phyloP scores from a whole-genome alignment of 805 yeast species.

The Kuraishia molischiana region DNA sequence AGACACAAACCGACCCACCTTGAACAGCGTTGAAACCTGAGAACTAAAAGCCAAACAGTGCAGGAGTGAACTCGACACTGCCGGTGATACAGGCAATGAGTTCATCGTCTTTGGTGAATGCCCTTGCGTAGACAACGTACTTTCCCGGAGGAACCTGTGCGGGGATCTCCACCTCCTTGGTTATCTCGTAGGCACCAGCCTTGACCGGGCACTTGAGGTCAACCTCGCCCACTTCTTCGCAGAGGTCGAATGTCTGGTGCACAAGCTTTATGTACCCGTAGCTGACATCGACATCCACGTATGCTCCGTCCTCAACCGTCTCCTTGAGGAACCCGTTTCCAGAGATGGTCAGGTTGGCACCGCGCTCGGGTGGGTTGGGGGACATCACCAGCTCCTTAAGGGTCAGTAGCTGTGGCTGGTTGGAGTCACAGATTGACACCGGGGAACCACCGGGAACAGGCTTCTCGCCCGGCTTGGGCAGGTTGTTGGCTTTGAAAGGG shows the following conservation, averaged over 20 bases:
- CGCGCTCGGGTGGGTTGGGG: conserved; percentile 89
- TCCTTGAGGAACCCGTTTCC: conserved; percentile 59
- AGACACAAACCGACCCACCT: too few relatives aligned
- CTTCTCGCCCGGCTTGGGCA: conserved; percentile 23
- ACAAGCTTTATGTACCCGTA: conserved; percentile 86
- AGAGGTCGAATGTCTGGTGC: conserved; percentile 85
- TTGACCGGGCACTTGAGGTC: conserved; percentile 78
- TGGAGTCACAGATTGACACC: conserved; percentile 62
- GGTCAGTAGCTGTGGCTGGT: conserved; percentile 50
- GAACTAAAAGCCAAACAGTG: too few relatives aligned
- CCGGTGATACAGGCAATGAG: conserved; percentile 80
- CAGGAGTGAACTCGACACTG: conserved; percentile 47
- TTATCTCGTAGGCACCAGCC: conserved; percentile 56
- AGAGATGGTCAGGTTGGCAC: conserved; percentile 67
- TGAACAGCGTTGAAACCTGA: too few relatives aligned
- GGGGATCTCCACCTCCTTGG: conserved; percentile 77
- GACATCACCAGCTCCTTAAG: conserved; percentile 48
- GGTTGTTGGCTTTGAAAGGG: neutral
- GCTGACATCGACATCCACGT: conserved; percentile 87
- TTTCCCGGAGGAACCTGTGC: conserved; percentile 92
- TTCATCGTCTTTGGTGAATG: conserved; percentile 76
- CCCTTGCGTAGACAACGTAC: conserved; percentile 80
- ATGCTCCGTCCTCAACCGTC: conserved; percentile 73
- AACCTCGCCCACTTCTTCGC: conserved; percentile 78
- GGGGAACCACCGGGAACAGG: conserved; percentile 94